Conservation (phyloP, 2,329 filamentous ascomycete genomes). For the Hypoxylon sp. region DNA sequence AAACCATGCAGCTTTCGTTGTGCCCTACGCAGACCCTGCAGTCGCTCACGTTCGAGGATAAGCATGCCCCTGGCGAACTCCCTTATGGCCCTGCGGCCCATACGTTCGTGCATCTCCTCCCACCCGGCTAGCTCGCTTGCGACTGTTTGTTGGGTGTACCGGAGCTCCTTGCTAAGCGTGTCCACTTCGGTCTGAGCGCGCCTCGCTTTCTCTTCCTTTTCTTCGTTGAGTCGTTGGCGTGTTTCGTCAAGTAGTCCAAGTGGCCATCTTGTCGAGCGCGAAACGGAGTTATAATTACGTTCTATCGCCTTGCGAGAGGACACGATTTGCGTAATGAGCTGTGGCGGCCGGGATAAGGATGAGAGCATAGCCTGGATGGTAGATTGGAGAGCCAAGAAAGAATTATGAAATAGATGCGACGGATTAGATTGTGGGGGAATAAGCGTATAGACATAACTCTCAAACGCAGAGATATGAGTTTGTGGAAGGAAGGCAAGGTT, state of each 20-base stretch:
- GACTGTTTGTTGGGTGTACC: conserved; percentile 94
- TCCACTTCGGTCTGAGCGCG: conserved; percentile 79
- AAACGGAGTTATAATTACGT: conserved; percentile 81
- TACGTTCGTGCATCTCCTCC: conserved; percentile 88
- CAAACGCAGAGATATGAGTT: conserved; percentile 77
- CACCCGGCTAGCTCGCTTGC: conserved; percentile 92
- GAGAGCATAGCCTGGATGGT: conserved; percentile 86
- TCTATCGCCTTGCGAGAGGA: conserved; percentile 82
- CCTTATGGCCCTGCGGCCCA: conserved; percentile 80
- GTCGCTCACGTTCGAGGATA: conserved; percentile 81
- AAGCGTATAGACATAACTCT: conserved; percentile 77
- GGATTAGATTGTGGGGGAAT: conserved; percentile 80
- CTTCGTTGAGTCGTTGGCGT: conserved; percentile 83
- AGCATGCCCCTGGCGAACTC: conserved; percentile 85
- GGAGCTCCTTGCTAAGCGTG: conserved; percentile 82
- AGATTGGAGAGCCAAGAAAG: conserved; percentile 83
- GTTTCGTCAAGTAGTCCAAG: conserved; percentile 89
- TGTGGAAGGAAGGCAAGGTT: conserved; percentile 77
- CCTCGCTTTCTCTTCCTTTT: conserved; percentile 84
- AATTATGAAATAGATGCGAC: conserved; percentile 78
- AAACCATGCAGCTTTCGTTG: conserved; percentile 71
- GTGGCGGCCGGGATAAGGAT: conserved; percentile 83
- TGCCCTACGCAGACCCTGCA: conserved; percentile 86
- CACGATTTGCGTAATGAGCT: conserved; percentile 83
- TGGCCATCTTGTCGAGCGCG: conserved; percentile 83